Conservation (phyloP, 2,329 filamentous ascomycete species). For the Aspergillus versicolor region DNA sequence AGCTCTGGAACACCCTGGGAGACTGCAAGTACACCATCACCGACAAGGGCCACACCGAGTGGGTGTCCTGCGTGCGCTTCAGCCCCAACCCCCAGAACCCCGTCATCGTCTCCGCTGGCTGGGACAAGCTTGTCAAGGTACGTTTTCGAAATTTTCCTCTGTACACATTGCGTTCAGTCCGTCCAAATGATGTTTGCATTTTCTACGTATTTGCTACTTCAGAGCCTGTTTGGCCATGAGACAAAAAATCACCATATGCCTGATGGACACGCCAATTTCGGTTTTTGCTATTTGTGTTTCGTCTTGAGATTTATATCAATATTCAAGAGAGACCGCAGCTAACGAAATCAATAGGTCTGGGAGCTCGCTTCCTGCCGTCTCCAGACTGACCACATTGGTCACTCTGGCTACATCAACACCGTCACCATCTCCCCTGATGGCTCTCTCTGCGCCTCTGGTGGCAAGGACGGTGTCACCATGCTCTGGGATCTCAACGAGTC, state of each 20-base stretch:
- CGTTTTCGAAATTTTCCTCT: slow-evolving; percentile 42
- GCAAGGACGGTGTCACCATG: slow-evolving; percentile 99
- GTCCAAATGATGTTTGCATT: slow-evolving; percentile 85
- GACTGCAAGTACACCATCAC: slow-evolving; percentile 99
- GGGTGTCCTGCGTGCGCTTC: slow-evolving; percentile 99
- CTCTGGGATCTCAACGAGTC: slow-evolving; percentile 99
- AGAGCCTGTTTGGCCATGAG: slow-evolving; percentile 95
- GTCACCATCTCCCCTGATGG: slow-evolving; percentile 99
- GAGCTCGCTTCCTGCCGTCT: slow-evolving; percentile 99
- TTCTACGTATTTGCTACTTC: slow-evolving; percentile 99
- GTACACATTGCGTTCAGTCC: slow-evolving; percentile 6
- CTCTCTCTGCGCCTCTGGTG: slow-evolving; percentile 97
- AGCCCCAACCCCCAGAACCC: slow-evolving; percentile 99
- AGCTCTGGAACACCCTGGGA: slow-evolving; percentile 99
- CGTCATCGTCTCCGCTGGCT: slow-evolving; percentile 96
- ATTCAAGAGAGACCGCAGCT: slow-evolving; percentile 12
- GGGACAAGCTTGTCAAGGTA: slow-evolving; percentile 99
- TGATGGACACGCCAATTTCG: slow-evolving; percentile 34
- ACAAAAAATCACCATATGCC: slow-evolving; percentile 80
- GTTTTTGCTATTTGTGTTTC: slow-evolving; percentile 9
- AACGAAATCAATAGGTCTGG: slow-evolving; percentile 72
- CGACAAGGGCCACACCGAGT: slow-evolving; percentile 99
- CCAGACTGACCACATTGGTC: slow-evolving; percentile 99
- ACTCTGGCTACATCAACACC: slow-evolving; percentile 99
- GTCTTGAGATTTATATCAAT: background rate